Conservation (phyloP, 441 rosid genomes). For the Erysimum cheiri region DNA sequence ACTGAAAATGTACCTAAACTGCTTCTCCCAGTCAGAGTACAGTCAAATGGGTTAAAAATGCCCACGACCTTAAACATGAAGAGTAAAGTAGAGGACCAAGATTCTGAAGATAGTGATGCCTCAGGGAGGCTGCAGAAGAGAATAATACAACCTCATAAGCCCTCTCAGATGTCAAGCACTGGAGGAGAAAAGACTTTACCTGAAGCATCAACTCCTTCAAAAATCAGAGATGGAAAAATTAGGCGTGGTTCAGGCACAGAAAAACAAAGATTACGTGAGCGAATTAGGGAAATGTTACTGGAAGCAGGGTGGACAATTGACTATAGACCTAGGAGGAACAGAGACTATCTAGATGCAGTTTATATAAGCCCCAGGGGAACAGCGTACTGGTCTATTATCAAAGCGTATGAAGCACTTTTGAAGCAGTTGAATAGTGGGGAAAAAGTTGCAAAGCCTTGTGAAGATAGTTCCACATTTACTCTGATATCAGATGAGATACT, state of each 20-base stretch:
- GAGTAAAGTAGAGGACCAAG: conserved; percentile 49
- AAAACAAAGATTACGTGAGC: conserved; percentile 90
- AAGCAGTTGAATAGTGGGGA: conserved; percentile 71
- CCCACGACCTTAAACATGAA: conserved; percentile 47
- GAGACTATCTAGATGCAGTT: conserved; percentile 95
- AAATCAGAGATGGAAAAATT: conserved; percentile 58
- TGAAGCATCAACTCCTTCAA: conserved; percentile 46
- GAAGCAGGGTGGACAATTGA: conserved; percentile 95
- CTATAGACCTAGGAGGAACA: conserved; percentile 93
- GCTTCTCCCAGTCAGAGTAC: conserved; percentile 47
- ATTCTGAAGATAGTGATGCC: conserved; percentile 66
- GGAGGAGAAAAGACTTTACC: conserved; percentile 54
- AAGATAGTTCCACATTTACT: conserved; percentile 55
- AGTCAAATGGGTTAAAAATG: conserved; percentile 48
- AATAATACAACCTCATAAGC: conserved; percentile 46
- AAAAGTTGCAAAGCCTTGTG: conserved; percentile 51
- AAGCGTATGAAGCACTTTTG: conserved; percentile 94
- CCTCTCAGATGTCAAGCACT: conserved; percentile 45
- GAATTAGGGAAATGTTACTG: conserved; percentile 83
- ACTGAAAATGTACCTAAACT: conserved; percentile 51
- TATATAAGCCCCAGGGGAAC: conserved; percentile 89
- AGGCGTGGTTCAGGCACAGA: conserved; percentile 95
- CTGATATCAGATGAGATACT: conserved; percentile 80
- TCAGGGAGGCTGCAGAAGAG: conserved; percentile 52
- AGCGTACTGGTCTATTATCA: conserved; percentile 94